phyloP scores from a whole-genome alignment of 2,329 filamentous ascomycete species.

The Fusarium avenaceum region DNA sequence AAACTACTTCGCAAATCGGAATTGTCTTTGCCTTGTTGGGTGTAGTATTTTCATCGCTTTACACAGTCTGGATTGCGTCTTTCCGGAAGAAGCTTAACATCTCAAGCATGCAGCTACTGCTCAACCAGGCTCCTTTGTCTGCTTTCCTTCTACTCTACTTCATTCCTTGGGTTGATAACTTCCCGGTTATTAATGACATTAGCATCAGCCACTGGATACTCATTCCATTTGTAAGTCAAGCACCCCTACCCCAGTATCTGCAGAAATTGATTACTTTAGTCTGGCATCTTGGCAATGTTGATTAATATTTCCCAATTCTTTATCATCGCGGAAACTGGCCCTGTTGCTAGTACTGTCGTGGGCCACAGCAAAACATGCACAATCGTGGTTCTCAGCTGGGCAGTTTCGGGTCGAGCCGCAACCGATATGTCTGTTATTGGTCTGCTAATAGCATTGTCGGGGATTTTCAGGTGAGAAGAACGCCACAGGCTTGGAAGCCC shows the following conservation, averaged over 20 bases:
- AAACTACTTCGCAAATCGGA: conserved; percentile 70
- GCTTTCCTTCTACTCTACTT: conserved; percentile 73
- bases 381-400: conserved; percentile 71
- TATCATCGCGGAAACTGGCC: conserved; percentile 72
- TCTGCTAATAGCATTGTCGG: background rate
- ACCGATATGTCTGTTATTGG: background rate
- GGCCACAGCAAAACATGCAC: conserved; percentile 76
- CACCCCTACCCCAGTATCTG: no score
- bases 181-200: conserved; percentile 56
- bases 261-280: conserved; percentile 57
- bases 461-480: background rate
- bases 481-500: accelerated
- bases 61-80: conserved; percentile 77
- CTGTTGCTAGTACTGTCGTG: conserved; percentile 75
- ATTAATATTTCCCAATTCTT: conserved; percentile 76
- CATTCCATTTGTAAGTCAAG: conserved; percentile 66
- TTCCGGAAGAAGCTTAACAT: conserved; percentile 76
- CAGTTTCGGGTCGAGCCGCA: conserved; percentile 58
- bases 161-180: conserved; percentile 72
- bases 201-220: conserved; percentile 62
- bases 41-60: conserved; percentile 74
- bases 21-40: conserved; percentile 74
- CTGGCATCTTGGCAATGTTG: conserved; percentile 72
- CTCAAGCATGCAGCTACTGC: conserved; percentile 77
- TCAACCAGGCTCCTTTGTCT: conserved; percentile 75